Evolutionary conservation across 345 rosid genomes (phyloP), one percentile per base, ranked within the genome.

Genomic region (Dimocarpus longan): DNA sequence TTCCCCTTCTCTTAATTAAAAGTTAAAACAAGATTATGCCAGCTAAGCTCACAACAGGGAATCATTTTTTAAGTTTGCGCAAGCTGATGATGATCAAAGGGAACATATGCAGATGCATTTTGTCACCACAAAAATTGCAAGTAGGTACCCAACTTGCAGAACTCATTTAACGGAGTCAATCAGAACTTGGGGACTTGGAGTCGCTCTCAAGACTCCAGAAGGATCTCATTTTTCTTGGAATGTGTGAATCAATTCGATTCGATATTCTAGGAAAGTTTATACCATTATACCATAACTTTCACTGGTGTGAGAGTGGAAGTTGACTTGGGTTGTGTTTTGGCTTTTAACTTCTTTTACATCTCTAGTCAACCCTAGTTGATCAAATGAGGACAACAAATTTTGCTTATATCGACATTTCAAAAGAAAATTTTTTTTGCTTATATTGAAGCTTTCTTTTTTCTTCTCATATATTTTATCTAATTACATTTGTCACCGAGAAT

Each of bases 81-180:
- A n/a, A 32, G n/a, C 19, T 54, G 59, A 16, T 10, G 10, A 21
- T 21, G 54, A 71, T 74, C 43, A 54, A 6, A 77, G 56, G 44
- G 81, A 78, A 70, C 78, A 75, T 75, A 71, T 75, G 78, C 71
- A 32, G 75, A 75, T 32, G 70, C 81, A 71, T 37, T 56, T 67
- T 18, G 37, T 39, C 42, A 48, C 68, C 71, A 7, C 6, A 76
- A 32, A 32, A 71, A 70, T 16, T 73, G 76, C 79, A 78, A 82
- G 78, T 77, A 54, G 83, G 19, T 12, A 3, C 26, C 40, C 78
- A 76, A 76, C 39, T 79, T 79, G 85, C 56, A 74, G 44, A 63
- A 52, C 28, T 21, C 32, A 32, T 74, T n/a, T 43, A 70, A 39
- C 37, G 73, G 70, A 82, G 80, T 82, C 85, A 75, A 75, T 16